Evolutionary conservation across 2,329 filamentous ascomycete species (phyloP), one percentile per base, ranked within the genome.

Genomic region (Graphiopsis chlorocephala): DNA sequence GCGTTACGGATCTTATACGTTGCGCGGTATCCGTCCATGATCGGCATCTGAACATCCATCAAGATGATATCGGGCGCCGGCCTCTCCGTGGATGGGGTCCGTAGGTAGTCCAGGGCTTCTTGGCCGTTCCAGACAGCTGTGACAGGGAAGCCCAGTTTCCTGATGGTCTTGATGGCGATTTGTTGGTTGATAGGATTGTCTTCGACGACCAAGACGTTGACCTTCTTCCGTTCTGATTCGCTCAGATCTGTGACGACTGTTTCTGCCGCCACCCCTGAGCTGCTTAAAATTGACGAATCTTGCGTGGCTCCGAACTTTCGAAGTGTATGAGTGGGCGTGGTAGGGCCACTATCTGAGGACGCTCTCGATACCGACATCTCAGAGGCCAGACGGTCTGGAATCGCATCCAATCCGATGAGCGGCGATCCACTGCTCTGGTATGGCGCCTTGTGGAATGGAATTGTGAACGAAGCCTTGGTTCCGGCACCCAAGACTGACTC

Each of bases 151-250:
- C 88, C 87, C 11, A 93, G 83, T 71, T 90, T 91, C 65, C 82
- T 84, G 68, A 93, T 91, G 0, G 89, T 91, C 71, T 88, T 90
- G 28, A 89, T 84, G 2, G 91, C 90, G 68, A 92, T 92, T 72
- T 91, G 88, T 72, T 92, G 89, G 69, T 91, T 91, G 77, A 75
- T 78, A 73, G 72, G 79, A 87, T 93, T 93, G 73, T 94, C 91
- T 77, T 94, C 91, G 1, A 93, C 91, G 1, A 95, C 86, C 23
- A 94, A 78, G n/a, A 94, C 81, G 56, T 91, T 86, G 6, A 88
- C 82, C 42, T 86, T 84, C 62, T 84, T 80, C 63, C 91, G 83
- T 63, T 91, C 88, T 2, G 81, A 76, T 17, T 80, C 77, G 3
- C 84, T 78, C 1, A 91, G 72, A 20, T 84, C 84, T 1, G 89